phyloP scores from a whole-genome alignment of 164 flowering plant species.

The Litsea cubeba region DNA sequence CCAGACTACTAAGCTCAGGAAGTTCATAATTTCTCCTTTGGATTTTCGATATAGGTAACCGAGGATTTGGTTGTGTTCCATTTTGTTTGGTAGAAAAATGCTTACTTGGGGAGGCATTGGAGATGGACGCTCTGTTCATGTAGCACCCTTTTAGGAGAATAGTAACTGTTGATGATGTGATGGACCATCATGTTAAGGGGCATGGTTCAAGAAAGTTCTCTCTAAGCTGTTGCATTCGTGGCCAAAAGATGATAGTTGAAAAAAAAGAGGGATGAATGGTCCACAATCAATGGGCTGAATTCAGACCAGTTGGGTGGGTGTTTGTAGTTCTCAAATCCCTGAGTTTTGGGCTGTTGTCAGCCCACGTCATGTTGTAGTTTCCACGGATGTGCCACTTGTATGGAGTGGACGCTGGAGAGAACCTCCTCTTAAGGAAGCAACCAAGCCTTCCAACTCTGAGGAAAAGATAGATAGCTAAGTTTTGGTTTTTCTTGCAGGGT shows the following conservation, averaged over 20 bases:
- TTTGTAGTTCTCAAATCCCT: not conserved
- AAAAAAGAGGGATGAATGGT: not conserved
- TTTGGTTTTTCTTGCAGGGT: conserved; percentile 44
- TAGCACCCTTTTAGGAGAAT: not conserved
- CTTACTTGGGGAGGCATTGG: not conserved
- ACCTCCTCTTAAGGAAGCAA: not conserved
- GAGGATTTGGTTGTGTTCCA: not conserved
- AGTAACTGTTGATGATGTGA: not conserved
- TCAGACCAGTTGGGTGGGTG: not conserved
- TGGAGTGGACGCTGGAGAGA: not conserved
- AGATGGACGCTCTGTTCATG: not conserved
- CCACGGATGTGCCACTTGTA: not conserved
- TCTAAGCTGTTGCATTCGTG: not conserved
- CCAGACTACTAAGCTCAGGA: conserved; percentile 54
- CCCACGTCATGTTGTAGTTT: not conserved
- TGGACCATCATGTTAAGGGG: not conserved
- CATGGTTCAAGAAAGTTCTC: not conserved
- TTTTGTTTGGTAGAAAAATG: not conserved
- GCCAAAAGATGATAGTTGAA: not conserved
- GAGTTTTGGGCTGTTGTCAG: not conserved
- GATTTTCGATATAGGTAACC: conserved; percentile 67
- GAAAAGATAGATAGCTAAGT: not conserved
- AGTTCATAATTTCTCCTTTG: conserved; percentile 69
- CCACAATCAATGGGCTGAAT: not conserved
- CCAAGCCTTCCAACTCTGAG: not conserved